Evolutionary conservation across 352 stramenopile species (phyloP), one percentile per base, ranked within the genome.

Genomic region (Lagenidium giganteum): DNA sequence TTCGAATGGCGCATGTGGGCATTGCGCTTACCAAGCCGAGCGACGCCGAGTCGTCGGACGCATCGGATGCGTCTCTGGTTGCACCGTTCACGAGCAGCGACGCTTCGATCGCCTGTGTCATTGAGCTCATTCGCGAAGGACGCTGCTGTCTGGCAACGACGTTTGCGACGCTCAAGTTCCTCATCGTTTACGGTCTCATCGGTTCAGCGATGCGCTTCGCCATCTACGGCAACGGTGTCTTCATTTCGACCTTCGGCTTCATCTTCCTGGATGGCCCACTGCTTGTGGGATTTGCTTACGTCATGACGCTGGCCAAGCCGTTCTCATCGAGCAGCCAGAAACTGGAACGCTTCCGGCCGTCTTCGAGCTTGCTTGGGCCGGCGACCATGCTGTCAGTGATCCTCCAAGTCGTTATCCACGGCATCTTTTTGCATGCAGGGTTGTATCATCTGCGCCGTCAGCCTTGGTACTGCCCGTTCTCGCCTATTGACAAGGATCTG

Each of bases 1-100:
- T 96, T 11, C 87, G 85, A 51, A 78, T 85, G 17, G 83, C 86
- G 7, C 83, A 95, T 61, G 78, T 93, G 13, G 83, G 83, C 31
- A 69, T 96, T 31, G 84, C 86, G 16, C 61, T 96, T 18, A 95
- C n/a, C n/a, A n/a, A n/a, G 80, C 32, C 70, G n/a, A n/a, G n/a
- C n/a, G n/a, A n/a, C n/a, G n/a, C n/a, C n/a, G n/a, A n/a, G n/a
- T n/a, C n/a, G n/a, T n/a, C n/a, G n/a, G n/a, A n/a, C n/a, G 69
- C 79, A 0, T 82, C 95, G 38, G 83, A 84, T 29, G n/a, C n/a
- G n/a, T n/a, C n/a, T n/a, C n/a, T n/a, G n/a, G n/a, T n/a, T n/a
- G n/a, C n/a, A n/a, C n/a, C n/a, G n/a, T n/a, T n/a, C n/a, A n/a
- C n/a, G n/a, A n/a, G n/a, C n/a, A n/a, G n/a, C n/a, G n/a, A n/a